Conservation (phyloP, 2,329 filamentous ascomycete genomes). For the Exophiala aquamarina region DNA sequence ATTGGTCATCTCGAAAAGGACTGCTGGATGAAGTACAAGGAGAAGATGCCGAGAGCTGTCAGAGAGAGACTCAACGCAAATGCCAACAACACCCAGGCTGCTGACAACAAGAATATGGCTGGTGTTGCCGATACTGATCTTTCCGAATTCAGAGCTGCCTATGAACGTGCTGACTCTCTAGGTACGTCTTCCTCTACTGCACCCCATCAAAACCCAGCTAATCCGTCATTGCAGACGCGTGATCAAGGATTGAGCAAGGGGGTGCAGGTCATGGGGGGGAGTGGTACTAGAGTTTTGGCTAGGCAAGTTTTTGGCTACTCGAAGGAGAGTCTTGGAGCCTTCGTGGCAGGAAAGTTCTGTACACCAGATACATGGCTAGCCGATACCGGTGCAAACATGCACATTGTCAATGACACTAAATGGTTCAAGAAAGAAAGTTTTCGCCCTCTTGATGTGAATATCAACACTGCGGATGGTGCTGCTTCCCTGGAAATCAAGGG, state of each 20-base stretch:
- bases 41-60: neutral
- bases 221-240: neutral
- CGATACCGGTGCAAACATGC: conserved; percentile 4
- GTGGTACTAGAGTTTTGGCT: neutral
- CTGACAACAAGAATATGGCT: neutral
- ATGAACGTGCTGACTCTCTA: neutral
- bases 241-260: neutral
- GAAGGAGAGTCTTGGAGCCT: neutral
- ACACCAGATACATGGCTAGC: conserved; percentile 4
- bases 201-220: neutral
- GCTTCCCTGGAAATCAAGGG: neutral
- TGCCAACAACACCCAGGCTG: neutral
- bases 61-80: neutral
- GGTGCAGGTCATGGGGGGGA: no score
- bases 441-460: neutral
- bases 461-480: conserved; percentile 3
- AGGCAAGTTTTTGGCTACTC: neutral
- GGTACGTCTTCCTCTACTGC: neutral
- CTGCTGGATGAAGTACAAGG: neutral
- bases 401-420: conserved; percentile 7
- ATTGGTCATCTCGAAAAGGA: neutral
- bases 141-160: neutral
- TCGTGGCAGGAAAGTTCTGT: neutral
- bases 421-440: conserved; percentile 7
- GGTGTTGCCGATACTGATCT: neutral